These are phyloP conservation scores for Biscogniauxia marginata DNA, from an alignment of 2,329 filamentous ascomycete genomes.

Conservation along the genomic window DNA sequence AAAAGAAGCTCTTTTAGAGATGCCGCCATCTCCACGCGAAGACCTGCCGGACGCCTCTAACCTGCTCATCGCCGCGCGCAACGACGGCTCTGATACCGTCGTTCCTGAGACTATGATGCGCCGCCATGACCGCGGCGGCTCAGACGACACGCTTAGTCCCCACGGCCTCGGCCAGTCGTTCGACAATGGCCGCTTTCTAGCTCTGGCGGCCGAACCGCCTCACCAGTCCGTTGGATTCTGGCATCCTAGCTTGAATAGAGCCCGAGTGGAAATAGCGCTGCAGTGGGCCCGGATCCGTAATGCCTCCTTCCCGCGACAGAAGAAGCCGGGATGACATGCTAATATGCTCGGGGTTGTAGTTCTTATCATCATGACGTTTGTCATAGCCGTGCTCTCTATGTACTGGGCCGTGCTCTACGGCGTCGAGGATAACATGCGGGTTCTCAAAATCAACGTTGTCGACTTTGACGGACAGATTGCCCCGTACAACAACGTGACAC, in stretches of 20 bases:
- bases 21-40: background rate
- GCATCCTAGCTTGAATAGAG: conserved; percentile 22
- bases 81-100: background rate
- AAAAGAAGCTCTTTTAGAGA: too few species aligned
- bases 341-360: conserved; percentile 32
- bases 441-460: conserved; percentile 56
- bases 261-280: conserved; percentile 17
- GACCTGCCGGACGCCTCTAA: background rate
- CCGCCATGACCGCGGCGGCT: conserved; percentile 3
- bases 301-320: conserved; percentile 1
- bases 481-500: conserved; percentile 47
- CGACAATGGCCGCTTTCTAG: conserved; percentile 6
- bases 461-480: conserved; percentile 59
- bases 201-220: conserved; percentile 10
- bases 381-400: conserved; percentile 55
- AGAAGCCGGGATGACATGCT: background rate
- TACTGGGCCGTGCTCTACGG: conserved; percentile 60
- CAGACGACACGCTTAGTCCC: conserved; percentile 10
- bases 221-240: conserved; percentile 26
- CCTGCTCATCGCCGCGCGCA: background rate
- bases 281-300: conserved; percentile 23
- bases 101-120: background rate
- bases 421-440: conserved; percentile 46
- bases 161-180: conserved; percentile 10
- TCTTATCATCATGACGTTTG: conserved; percentile 52